Evolutionary conservation across 495 filamentous ascomycete genomes (phyloP).

Genomic region (Penicillium maclennaniae): DNA sequence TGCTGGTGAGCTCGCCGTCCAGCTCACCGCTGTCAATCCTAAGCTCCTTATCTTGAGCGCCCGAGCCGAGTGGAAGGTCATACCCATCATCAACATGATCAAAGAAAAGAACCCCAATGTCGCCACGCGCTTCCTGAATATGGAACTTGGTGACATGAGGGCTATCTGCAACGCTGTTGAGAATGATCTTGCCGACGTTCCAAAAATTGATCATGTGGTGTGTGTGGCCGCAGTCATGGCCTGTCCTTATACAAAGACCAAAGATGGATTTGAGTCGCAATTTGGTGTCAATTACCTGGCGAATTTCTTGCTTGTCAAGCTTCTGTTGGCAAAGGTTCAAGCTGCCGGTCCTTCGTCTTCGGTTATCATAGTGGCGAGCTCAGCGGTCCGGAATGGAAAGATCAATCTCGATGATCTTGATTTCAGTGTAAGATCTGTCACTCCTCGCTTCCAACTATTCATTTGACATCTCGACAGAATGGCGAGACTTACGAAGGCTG

Average conservation of each 20-base stretch:
- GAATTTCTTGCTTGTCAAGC: slow-evolving; percentile 19
- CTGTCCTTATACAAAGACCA: slow-evolving; percentile 16
- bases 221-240: slow-evolving; percentile 19
- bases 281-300: slow-evolving; percentile 21
- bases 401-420: slow-evolving; percentile 16
- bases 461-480: slow-evolving; percentile 3
- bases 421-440: slow-evolving; percentile 11
- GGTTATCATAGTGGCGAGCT: slow-evolving; percentile 17
- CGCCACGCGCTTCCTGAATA: slow-evolving; percentile 14
- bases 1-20: slow-evolving; percentile 19
- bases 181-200: slow-evolving; percentile 9
- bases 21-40: slow-evolving; percentile 10
- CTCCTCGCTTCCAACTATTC: neutral
- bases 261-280: slow-evolving; percentile 21
- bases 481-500: slow-evolving; percentile 14
- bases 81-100: slow-evolving; percentile 9
- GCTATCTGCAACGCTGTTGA: slow-evolving; percentile 7
- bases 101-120: slow-evolving; percentile 12
- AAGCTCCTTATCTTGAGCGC: slow-evolving; percentile 20
- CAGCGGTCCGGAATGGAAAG: slow-evolving; percentile 7
- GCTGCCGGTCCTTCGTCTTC: slow-evolving; percentile 17
- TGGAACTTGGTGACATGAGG: slow-evolving; percentile 15
- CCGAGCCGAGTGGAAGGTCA: slow-evolving; percentile 14
- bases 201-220: slow-evolving; percentile 16
- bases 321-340: slow-evolving; percentile 17